Base-by-base conservation (phyloP, 1,284 basidiomycete genomes). In the Moesziomyces aphidis region DNA sequence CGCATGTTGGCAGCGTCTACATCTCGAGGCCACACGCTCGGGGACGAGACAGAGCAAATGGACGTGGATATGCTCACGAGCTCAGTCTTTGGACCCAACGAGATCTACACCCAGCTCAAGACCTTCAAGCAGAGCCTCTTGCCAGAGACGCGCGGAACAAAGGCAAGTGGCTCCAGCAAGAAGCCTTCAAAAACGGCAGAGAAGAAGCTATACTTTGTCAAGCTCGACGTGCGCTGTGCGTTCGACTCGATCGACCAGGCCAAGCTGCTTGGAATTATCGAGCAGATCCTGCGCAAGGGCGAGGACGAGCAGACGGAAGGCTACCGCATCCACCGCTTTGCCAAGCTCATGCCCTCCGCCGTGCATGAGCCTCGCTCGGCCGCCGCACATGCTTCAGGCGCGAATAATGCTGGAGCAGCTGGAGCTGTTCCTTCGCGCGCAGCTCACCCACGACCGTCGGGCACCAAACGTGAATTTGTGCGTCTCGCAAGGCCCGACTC, bases 211-310 rank as follows among this genome's bases (percentile, higher is more conserved):
- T 98, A 95, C 84, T 96, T 99, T 80, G 94, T 95, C 67, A 99
- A 99, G 85, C 90, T 97, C 31, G 97, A 99, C 81, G 93, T 99
- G 17, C 91, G 92, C 67, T 91, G 94, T 1, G 97, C 95, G 68
- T 99, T 98, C 86, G 97, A 99, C 85, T 94, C 93, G 0, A 98
- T 99, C 71, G 91, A 95, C 47, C 97, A 99, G 83, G 88, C 88
- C 23, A 95, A 92, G 79, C 86, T 99, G 50, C 85, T 99, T 17
- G 86, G 89, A 39, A 93, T 99, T 31, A 85, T 98, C 43, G 88
- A 89, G 23, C 86, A 89, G 1, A 81, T 90, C 90, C 60, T 79
- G 0, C 46, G 46, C 50, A 59, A 50, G 10, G 43, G 39, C 44
- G n/a, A 42, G 19, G 47, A 50, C 21, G 24, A 51, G 24, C 47